A percentile compares a stretch with the other conserved stretches of the same genome.
Conservation (phyloP, 2,329 filamentous ascomycete genomes). For the Leptoxyphium fumago region DNA sequence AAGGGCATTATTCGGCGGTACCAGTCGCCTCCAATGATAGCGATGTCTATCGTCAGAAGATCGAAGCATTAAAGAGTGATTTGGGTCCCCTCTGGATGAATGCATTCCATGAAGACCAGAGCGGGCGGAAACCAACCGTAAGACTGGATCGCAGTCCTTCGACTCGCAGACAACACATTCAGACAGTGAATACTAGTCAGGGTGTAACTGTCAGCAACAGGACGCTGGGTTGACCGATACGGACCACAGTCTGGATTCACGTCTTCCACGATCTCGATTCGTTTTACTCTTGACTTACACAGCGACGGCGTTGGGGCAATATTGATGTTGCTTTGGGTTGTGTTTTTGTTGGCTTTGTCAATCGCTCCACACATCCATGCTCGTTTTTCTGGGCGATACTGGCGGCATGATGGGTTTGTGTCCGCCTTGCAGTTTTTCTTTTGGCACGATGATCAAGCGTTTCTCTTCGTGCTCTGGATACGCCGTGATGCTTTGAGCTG, state of each 20-base stretch:
- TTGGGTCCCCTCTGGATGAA: conserved; percentile 80
- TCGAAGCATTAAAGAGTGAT: conserved; percentile 71
- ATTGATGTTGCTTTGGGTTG: no score
- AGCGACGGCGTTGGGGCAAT: not conserved
- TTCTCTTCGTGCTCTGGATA: no score
- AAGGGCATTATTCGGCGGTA: not conserved
- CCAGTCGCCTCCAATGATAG: conserved; percentile 15
- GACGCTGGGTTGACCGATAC: conserved; percentile 18
- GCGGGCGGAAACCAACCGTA: conserved; percentile 20
- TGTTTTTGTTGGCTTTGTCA: no score
- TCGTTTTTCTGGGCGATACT: no score
- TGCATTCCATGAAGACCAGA: conserved; percentile 63
- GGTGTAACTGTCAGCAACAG: conserved; percentile 18
- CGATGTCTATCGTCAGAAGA: conserved; percentile 59
- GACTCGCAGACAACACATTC: conserved; percentile 11
- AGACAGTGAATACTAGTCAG: conserved; percentile 11
- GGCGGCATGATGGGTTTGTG: no score
- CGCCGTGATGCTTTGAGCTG: no score
- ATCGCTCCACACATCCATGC: no score
- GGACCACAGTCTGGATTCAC: not conserved
- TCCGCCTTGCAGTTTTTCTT: no score
- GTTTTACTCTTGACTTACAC: not conserved
- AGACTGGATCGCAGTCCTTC: conserved; percentile 14
- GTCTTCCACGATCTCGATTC: no score
- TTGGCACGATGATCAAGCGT: no score